Evolutionary conservation across 495 filamentous ascomycete species (phyloP), one percentile per base, ranked within the genome.

Genomic region (Amniculicola lignicola): DNA sequence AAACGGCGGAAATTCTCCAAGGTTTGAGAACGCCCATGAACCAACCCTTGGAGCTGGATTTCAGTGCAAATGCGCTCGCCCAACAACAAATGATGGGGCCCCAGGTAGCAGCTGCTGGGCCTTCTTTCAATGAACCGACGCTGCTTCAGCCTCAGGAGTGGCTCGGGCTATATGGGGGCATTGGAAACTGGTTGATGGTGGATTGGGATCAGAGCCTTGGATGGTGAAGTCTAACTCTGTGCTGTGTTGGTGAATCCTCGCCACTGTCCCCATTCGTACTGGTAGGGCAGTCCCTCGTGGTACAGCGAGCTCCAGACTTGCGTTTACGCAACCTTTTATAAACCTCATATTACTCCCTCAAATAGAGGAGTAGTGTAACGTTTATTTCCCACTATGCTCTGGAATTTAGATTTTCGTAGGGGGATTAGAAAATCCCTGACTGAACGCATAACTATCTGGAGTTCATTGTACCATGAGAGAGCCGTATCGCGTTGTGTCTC

Each of bases 1-100:
- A 61, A 44, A 64, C 61, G 2, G 61, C 61, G 0, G 61, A 57
- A 5, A 64, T 64, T 18, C 52, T 64, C 11, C 57, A 57, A 27
- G 61, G 51, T 10, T 23, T 64, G 4, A 37, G 57, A 5, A 57
- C 57, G 7, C 61, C 61, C 15, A 40, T 16, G 0, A 37, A 40
- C 3, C 47, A 40, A 3, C 24, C 54, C 1, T 11, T 51, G 18
- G 46, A 58, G 15, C 18, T 51, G 18, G 54, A 51, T 33, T 2
- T 58, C 9, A 27, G 18, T 16, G 7, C 37, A 6, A 46, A 16
- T 15, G 15, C 22, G 14, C 21, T 24, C 31, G 38, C 28, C 14
- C 46, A 51, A n/a, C 54, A 43, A 19, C 46, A 58, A 14, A 44
- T 51, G 29, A 6, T 58, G 4, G 21, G 22, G 4, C 48, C 39